phyloP scores from a whole-genome alignment of 1,284 basidiomycete genomes.

The Spongispora temasekensis region DNA sequence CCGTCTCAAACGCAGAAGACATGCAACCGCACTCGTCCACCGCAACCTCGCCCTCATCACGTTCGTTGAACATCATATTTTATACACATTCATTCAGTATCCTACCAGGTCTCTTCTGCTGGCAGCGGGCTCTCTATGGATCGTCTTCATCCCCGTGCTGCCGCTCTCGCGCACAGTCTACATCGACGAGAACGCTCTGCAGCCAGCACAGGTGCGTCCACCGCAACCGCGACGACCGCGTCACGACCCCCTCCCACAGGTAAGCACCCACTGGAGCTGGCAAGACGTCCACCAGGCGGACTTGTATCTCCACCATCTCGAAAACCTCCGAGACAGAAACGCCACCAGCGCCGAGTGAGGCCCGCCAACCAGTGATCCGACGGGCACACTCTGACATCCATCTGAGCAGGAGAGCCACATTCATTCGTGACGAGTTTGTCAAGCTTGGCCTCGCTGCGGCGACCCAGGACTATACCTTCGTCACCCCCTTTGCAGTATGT shows the following conservation, averaged over 20 bases:
- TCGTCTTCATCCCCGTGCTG: slow-evolving; percentile 67
- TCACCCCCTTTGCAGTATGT: slow-evolving; percentile 48
- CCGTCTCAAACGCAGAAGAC: slow-evolving; percentile 33
- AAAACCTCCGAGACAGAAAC: slow-evolving; percentile 62
- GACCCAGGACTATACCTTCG: slow-evolving; percentile 68
- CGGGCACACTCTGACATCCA: slow-evolving; percentile 13
- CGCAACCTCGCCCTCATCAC: slow-evolving; percentile 29
- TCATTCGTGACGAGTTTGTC: slow-evolving; percentile 59
- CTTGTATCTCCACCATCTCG: slow-evolving; percentile 68
- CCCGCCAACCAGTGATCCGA: too few relatives aligned
- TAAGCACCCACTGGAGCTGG: slow-evolving; percentile 89
- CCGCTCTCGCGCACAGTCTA: slow-evolving; percentile 70
- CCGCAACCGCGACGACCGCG: too few relatives aligned
- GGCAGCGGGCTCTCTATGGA: slow-evolving; percentile 70
- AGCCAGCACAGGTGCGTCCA: slow-evolving; percentile 81
- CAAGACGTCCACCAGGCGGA: slow-evolving; percentile 85
- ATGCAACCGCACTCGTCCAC: slow-evolving; percentile 17
- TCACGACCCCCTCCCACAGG: too few relatives aligned
- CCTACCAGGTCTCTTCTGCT: slow-evolving; percentile 63
- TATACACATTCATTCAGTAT: too few relatives aligned
- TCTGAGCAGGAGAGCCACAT: slow-evolving; percentile 62
- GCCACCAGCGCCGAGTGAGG: slow-evolving; percentile 71
- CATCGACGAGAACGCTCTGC: slow-evolving; percentile 92
- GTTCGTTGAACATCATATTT: slow-evolving; percentile 24
- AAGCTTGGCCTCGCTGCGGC: slow-evolving; percentile 71